These are phyloP conservation scores for Saturnispora serradocipensis DNA, from an alignment of 805 yeast genomes.

Conservation along the genomic window DNA sequence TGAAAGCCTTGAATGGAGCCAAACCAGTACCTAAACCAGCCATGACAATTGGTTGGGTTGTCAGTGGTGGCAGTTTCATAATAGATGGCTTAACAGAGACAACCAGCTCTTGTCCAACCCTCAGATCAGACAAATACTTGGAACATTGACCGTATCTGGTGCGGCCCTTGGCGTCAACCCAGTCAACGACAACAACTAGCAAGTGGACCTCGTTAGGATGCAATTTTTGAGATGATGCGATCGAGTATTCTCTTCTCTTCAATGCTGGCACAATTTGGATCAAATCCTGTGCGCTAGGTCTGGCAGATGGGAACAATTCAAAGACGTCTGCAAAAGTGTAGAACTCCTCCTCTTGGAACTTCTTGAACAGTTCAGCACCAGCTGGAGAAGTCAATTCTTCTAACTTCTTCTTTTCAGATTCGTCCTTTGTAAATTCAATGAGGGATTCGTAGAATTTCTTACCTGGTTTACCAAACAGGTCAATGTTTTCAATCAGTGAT, in stretches of 20 bases:
- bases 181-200: constrained; percentile 90
- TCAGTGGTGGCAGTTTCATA: constrained; percentile 85
- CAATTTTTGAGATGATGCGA: constrained; percentile 89
- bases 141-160: constrained; percentile 92
- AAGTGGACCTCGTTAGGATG: constrained; percentile 89
- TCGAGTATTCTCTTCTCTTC: constrained; percentile 95
- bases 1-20: constrained; percentile 96
- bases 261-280: constrained; percentile 70
- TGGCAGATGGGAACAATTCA: constrained; percentile 69
- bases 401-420: constrained; percentile 52
- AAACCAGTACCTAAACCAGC: constrained; percentile 96
- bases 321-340: constrained; percentile 75
- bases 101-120: constrained; percentile 75
- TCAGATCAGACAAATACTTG: constrained; percentile 72
- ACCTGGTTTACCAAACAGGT: constrained; percentile 90
- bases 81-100: constrained; percentile 95
- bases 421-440: constrained; percentile 63
- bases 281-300: constrained; percentile 64
- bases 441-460: constrained; percentile 86
- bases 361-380: constrained; percentile 80
- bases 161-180: constrained; percentile 83
- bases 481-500: constrained; percentile 69
- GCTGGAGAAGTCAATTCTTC: constrained; percentile 60
- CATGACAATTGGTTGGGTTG: constrained; percentile 90
- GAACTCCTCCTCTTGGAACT: constrained; percentile 75